A percentile compares a stretch with the other conserved stretches of the same genome.
Evolutionary conservation across 176 grass and related monocot genomes (phyloP).

Genomic region (Hsuehochloa calcarea): DNA sequence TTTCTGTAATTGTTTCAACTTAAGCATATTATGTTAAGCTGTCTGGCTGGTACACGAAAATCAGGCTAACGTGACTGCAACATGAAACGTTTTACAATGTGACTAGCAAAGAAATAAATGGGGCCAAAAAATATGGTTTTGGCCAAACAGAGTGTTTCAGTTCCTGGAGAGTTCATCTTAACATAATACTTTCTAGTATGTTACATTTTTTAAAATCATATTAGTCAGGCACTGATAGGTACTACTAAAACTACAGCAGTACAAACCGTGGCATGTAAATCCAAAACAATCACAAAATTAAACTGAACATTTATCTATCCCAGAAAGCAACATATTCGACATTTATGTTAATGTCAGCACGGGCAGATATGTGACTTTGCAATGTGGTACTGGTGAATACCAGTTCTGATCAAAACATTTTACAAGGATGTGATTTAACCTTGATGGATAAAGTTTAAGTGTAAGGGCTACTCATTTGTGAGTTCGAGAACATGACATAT

Average conservation of each 20-base stretch:
- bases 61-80: background rate
- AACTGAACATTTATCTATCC: background rate
- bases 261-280: background rate
- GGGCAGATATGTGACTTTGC: background rate
- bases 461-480: background rate
- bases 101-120: background rate
- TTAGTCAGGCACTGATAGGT: background rate
- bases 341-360: background rate
- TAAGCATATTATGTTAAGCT: background rate
- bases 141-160: background rate
- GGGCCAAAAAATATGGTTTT: background rate
- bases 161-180: conserved; percentile 4
- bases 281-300: background rate
- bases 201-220: background rate
- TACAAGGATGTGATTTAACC: background rate
- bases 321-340: background rate
- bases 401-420: background rate
- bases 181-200: background rate
- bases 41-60: conserved; percentile 9
- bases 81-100: background rate
- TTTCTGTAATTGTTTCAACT: background rate
- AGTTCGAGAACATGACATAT: background rate
- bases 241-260: background rate
- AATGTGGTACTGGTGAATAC: background rate
- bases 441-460: background rate